These are phyloP conservation scores for Pharnaceum exiguum DNA, from an alignment of 148 eudicot genomes.

Conservation along the genomic window DNA sequence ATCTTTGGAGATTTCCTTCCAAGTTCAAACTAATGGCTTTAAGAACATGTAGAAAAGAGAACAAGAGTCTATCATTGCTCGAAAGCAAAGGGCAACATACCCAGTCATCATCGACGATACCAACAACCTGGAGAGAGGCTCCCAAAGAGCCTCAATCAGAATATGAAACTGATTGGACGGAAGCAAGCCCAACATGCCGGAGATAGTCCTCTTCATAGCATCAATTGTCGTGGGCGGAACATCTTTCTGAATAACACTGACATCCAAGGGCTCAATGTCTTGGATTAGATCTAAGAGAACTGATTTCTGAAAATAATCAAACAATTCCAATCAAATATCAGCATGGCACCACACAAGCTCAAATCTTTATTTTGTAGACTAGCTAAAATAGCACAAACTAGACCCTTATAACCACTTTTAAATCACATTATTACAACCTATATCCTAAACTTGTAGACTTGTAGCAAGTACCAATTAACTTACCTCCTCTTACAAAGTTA, in stretches of 20 bases:
- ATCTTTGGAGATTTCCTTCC: too few species aligned
- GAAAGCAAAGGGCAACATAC: slow-evolving; percentile 32
- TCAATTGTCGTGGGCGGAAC: slow-evolving; percentile 80
- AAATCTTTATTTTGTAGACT: too few species aligned
- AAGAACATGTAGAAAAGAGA: too few species aligned
- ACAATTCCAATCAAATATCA: not conserved
- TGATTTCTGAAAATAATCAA: slow-evolving; percentile 60
- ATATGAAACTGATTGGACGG: slow-evolving; percentile 97
- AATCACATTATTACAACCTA: too few species aligned
- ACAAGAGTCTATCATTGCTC: not conserved
- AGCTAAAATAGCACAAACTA: too few species aligned
- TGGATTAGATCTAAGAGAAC: slow-evolving; percentile 67
- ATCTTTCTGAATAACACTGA: slow-evolving; percentile 89
- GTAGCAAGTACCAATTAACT: too few species aligned
- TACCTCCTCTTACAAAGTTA: too few species aligned
- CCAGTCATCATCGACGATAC: slow-evolving; percentile 96
- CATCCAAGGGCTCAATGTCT: slow-evolving; percentile 95
- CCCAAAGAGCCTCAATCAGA: slow-evolving; percentile 82
- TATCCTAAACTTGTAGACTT: too few species aligned
- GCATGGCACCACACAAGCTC: too few species aligned
- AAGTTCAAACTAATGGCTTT: too few species aligned
- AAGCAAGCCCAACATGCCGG: slow-evolving; percentile 91
- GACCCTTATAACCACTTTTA: too few species aligned
- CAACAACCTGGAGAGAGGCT: slow-evolving; percentile 82
- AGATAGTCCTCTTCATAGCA: slow-evolving; percentile 98